These are phyloP conservation scores for Ophiostoma sp. DNA, from an alignment of 2,329 filamentous ascomycete genomes.

Conservation along the genomic window DNA sequence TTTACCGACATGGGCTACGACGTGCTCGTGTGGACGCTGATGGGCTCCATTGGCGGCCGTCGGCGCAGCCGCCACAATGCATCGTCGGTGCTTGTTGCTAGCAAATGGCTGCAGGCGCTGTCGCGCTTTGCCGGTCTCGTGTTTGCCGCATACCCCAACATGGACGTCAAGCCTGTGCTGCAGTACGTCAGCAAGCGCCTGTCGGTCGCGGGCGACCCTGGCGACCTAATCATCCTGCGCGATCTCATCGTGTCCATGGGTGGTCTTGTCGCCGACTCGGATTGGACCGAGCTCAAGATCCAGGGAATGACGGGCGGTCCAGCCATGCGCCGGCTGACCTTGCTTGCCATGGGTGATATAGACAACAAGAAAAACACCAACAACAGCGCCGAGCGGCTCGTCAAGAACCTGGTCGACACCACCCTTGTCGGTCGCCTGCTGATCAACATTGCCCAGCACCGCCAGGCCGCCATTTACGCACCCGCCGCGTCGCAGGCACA, in stretches of 20 bases:
- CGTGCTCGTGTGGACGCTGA: constrained; percentile 84
- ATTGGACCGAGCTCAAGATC: constrained; percentile 84
- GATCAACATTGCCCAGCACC: constrained; percentile 85
- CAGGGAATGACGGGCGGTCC: constrained; percentile 84
- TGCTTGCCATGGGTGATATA: constrained; percentile 74
- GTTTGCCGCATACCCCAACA: constrained; percentile 76
- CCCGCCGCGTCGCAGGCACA: constrained; percentile 67
- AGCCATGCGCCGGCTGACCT: constrained; percentile 69
- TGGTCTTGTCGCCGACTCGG: constrained; percentile 78
- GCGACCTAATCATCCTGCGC: constrained; percentile 84
- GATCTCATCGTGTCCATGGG: constrained; percentile 91
- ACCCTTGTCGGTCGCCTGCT: constrained; percentile 75
- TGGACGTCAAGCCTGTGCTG: constrained; percentile 78
- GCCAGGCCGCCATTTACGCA: constrained; percentile 77
- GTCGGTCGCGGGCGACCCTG: constrained; percentile 67
- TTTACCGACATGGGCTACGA: constrained; percentile 92
- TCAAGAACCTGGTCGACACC: constrained; percentile 71
- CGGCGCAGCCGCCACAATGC: constrained; percentile 59
- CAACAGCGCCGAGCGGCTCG: constrained; percentile 67
- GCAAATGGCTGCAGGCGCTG: constrained; percentile 84
- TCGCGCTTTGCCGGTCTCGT: constrained; percentile 88
- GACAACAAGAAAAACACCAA: constrained; percentile 3
- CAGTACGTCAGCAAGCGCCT: constrained; percentile 87
- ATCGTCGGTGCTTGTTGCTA: constrained; percentile 66
- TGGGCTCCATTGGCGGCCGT: constrained; percentile 63